phyloP scores from a whole-genome alignment of 345 rosid species.

The Murraya koenigii region DNA sequence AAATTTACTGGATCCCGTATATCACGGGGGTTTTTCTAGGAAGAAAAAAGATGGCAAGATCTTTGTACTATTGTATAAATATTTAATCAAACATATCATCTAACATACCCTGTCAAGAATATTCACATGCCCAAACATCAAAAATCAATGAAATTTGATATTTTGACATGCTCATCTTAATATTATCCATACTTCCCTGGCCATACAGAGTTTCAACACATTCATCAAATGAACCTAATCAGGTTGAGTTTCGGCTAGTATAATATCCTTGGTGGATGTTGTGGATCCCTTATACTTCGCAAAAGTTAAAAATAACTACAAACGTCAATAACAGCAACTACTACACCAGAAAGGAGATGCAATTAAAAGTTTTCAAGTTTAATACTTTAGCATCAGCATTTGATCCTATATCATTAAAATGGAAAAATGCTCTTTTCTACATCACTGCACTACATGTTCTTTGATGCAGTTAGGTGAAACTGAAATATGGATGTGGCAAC shows the following conservation, averaged over 20 bases:
- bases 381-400: not conserved
- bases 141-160: not conserved
- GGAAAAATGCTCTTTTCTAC: too few relatives aligned
- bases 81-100: not conserved
- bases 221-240: not conserved
- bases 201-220: not conserved
- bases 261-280: not conserved
- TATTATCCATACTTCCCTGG: not conserved
- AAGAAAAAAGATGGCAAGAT: not conserved
- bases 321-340: not conserved
- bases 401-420: too few relatives aligned
- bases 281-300: not conserved
- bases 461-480: too few relatives aligned
- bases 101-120: not conserved
- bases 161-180: not conserved
- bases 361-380: not conserved
- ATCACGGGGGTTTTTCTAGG: not conserved
- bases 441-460: too few relatives aligned
- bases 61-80: not conserved
- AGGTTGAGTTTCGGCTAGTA: not conserved
- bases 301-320: not conserved
- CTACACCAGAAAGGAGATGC: not conserved
- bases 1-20: not conserved
- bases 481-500: too few relatives aligned
- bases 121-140: not conserved